Percentiles rank a stretch among this genome's conserved stretches.
Conservation (phyloP, 371 early-diverging fungal genomes). For the Cokeromyces recurvatus region DNA sequence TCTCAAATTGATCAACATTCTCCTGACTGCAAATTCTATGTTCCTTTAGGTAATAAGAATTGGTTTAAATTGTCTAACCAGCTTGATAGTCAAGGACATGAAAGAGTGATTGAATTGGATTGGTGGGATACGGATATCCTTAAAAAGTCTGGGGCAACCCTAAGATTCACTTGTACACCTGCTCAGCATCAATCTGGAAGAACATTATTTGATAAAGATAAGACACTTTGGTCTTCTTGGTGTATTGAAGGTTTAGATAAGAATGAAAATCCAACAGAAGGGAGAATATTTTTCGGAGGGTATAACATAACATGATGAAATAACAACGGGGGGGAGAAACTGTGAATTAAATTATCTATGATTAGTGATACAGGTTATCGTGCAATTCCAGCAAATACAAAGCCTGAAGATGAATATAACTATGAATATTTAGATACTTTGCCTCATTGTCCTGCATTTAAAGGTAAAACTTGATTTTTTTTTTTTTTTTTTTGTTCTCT, state of each 20-base stretch:
- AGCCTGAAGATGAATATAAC: constrained; percentile 21
- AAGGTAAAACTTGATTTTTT: too few relatives aligned
- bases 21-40: constrained; percentile 54
- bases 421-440: constrained; percentile 35
- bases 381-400: constrained; percentile 27
- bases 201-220: constrained; percentile 54
- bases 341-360: not conserved
- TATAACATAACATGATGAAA: constrained; percentile 14
- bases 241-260: constrained; percentile 39
- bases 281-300: constrained; percentile 67
- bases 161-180: constrained; percentile 63
- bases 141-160: constrained; percentile 14
- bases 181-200: constrained; percentile 78
- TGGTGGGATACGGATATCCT: constrained; percentile 73
- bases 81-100: constrained; percentile 29
- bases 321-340: too few relatives aligned
- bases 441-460: constrained; percentile 76
- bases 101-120: constrained; percentile 58
- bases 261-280: constrained; percentile 17
- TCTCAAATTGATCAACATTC: constrained; percentile 36
- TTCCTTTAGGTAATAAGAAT: constrained; percentile 69
- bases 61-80: constrained; percentile 47
- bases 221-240: constrained; percentile 78
- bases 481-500: too few relatives aligned
- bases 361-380: constrained; percentile 76